Percentiles rank a stretch among this genome's conserved stretches.
These are phyloP conservation scores for Niebla homalea DNA, from an alignment of 495 filamentous ascomycete species.

Conservation along the genomic window DNA sequence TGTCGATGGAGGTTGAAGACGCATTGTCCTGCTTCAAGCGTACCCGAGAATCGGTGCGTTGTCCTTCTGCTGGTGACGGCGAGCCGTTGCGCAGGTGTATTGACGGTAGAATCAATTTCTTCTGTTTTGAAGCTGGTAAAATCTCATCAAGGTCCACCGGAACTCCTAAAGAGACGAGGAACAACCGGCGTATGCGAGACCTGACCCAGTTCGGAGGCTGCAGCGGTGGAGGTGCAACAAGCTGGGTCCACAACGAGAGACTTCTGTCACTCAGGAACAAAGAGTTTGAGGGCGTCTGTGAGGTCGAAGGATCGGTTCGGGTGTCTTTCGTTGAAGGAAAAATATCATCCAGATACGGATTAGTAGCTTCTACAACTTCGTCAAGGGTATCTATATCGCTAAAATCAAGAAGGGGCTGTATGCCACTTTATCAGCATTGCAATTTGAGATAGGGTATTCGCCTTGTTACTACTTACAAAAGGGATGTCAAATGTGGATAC, in stretches of 20 bases:
- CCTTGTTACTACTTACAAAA: conserved; percentile 33
- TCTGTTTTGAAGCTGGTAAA: conserved; percentile 88
- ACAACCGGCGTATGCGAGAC: conserved; percentile 86
- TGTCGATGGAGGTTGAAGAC: conserved; percentile 42
- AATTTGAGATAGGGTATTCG: neutral
- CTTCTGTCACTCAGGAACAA: conserved; percentile 49
- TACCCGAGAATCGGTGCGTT: conserved; percentile 33
- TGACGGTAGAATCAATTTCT: conserved; percentile 88
- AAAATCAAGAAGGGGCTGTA: conserved; percentile 61
- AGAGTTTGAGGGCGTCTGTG: conserved; percentile 22
- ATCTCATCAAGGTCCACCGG: conserved; percentile 97
- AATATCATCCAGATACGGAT: conserved; percentile 39
- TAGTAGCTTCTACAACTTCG: conserved; percentile 31
- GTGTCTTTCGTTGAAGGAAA: conserved; percentile 37
- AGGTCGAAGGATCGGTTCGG: conserved; percentile 24
- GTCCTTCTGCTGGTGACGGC: conserved; percentile 25
- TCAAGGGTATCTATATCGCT: conserved; percentile 40
- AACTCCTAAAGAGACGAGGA: conserved; percentile 90
- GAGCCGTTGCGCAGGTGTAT: conserved; percentile 39
- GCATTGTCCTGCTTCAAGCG: conserved; percentile 42
- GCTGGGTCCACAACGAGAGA: conserved; percentile 88
- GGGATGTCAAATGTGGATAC: conserved; percentile 26
- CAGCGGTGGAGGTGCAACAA: conserved; percentile 84
- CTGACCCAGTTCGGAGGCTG: conserved; percentile 97
- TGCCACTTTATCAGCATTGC: neutral